Evolutionary conservation across 2,329 filamentous ascomycete genomes (phyloP).

Genomic region (Ophiosphaerella korrae): DNA sequence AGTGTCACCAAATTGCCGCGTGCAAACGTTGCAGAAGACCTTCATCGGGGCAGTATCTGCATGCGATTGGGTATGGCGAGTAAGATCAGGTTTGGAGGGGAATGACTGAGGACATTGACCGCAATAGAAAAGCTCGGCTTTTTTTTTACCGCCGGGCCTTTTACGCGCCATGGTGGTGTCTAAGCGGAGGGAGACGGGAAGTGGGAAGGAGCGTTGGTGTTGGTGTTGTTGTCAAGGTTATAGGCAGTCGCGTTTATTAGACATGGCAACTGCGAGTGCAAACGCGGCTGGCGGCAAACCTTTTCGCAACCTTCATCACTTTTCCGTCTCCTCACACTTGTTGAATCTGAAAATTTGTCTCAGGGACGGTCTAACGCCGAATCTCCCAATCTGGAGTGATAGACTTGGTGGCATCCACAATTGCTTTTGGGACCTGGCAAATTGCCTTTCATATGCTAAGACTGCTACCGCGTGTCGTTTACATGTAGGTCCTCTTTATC

Average conservation of each 20-base stretch:
- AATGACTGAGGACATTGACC: conserved; percentile 24
- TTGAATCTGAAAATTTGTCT: too few species aligned
- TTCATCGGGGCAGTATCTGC: conserved; percentile 3
- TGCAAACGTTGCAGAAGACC: conserved; percentile 18
- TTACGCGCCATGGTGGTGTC: neutral
- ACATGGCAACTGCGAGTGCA: too few species aligned
- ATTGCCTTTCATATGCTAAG: neutral
- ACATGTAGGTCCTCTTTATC: conserved; percentile 42
- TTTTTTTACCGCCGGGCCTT: neutral
- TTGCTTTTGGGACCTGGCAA: too few species aligned
- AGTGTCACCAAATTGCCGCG: conserved; percentile 20
- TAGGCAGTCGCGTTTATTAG: too few species aligned
- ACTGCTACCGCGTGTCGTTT: conserved; percentile 47
- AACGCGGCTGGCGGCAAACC: too few species aligned
- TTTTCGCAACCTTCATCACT: too few species aligned
- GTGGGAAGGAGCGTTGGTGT: neutral
- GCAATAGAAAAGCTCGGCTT: conserved; percentile 12
- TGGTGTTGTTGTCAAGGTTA: too few species aligned
- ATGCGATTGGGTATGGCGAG: conserved; percentile 19
- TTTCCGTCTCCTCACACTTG: too few species aligned
- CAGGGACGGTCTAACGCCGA: too few species aligned
- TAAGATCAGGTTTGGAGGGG: conserved; percentile 14
- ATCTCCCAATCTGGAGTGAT: too few species aligned
- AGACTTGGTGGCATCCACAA: too few species aligned
- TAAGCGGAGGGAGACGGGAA: neutral